Percentiles rank a stretch among this genome's conserved stretches.
These are phyloP conservation scores for Backusella macrospora DNA, from an alignment of 192 early-diverging fungal species.

Conservation along the genomic window DNA sequence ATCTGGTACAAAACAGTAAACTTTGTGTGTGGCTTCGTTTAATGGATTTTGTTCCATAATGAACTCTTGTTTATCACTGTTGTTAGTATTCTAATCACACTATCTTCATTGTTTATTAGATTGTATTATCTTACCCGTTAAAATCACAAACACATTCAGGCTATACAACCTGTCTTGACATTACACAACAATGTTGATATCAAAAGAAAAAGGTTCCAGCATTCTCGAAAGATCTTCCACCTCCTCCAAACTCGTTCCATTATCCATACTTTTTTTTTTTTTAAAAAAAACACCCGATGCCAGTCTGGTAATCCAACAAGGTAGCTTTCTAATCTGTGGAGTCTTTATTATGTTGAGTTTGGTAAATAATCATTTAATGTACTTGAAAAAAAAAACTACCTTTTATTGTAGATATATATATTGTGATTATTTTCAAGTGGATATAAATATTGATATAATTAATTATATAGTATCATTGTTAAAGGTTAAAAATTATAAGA, in stretches of 20 bases:
- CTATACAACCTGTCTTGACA: slow-evolving; percentile 19
- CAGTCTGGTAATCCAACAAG: slow-evolving; percentile 25
- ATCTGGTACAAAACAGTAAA: no score
- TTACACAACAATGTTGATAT: slow-evolving; percentile 17
- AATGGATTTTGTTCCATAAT: no score
- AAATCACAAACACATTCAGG: slow-evolving; percentile 22
- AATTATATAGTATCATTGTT: no score
- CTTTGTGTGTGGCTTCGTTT: no score
- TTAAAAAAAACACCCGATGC: not conserved
- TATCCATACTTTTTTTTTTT: slow-evolving; percentile 7
- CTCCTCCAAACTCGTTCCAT: slow-evolving; percentile 25
- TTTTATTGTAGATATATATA: no score
- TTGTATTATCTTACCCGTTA: slow-evolving; percentile 14
- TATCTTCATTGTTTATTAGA: not conserved
- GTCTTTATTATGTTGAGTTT: not conserved
- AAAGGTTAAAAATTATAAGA: no score
- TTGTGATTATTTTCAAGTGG: not conserved
- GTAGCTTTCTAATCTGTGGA: slow-evolving; percentile 25
- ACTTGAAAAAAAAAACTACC: no score
- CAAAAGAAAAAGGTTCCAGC: not conserved
- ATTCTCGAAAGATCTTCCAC: slow-evolving; percentile 23
- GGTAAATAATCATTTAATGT: not conserved
- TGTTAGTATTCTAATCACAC: slow-evolving; percentile 25
- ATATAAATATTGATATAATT: not conserved
- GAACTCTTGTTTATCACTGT: not conserved